Conservation (phyloP, 108 stramenopile genomes). For the Craspedostauros australis region DNA sequence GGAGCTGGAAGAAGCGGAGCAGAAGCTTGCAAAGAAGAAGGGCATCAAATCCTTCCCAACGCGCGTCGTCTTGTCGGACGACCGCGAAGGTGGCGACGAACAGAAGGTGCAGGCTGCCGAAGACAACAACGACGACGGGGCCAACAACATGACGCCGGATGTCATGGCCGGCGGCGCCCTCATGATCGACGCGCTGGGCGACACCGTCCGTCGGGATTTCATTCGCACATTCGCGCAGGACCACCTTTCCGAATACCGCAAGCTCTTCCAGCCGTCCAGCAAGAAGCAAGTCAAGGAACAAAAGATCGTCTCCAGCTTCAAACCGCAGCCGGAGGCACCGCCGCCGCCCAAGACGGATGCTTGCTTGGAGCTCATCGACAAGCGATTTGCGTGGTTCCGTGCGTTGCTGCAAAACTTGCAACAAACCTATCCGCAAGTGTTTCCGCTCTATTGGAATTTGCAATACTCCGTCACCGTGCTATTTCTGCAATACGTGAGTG, state of each 20-base stretch:
- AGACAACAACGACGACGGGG: conserved; percentile 6
- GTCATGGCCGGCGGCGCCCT: conserved; percentile 83
- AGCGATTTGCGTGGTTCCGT: conserved; percentile 94
- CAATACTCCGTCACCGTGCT: conserved; percentile 67
- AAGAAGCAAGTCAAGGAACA: conserved; percentile 18
- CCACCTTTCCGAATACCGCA: conserved; percentile 78
- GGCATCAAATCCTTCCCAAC: conserved; percentile 11
- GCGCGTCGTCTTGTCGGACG: conserved; percentile 1
- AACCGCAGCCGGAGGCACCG: conserved; percentile 22
- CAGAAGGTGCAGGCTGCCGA: conserved; percentile 21
- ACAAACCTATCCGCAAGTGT: conserved; percentile 77
- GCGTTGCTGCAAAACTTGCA: conserved; percentile 59
- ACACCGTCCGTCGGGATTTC: conserved; percentile 59
- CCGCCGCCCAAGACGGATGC: conserved; percentile 27
- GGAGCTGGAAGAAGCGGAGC: conserved; percentile 35
- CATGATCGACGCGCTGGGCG: conserved; percentile 93
- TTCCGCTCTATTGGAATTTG: conserved; percentile 91
- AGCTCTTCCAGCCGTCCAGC: conserved; percentile 52
- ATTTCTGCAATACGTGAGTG: conserved; percentile 60
- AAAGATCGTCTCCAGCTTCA: conserved; percentile 53
- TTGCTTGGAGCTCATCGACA: conserved; percentile 82
- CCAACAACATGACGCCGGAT: conserved; percentile 36
- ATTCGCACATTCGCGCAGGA: conserved; percentile 74
- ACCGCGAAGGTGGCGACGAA: conserved; percentile 11
- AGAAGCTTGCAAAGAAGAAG: conserved; percentile 10